Base-by-base conservation (phyloP, 1,284 basidiomycete species). In the Rhodofomes roseus region DNA sequence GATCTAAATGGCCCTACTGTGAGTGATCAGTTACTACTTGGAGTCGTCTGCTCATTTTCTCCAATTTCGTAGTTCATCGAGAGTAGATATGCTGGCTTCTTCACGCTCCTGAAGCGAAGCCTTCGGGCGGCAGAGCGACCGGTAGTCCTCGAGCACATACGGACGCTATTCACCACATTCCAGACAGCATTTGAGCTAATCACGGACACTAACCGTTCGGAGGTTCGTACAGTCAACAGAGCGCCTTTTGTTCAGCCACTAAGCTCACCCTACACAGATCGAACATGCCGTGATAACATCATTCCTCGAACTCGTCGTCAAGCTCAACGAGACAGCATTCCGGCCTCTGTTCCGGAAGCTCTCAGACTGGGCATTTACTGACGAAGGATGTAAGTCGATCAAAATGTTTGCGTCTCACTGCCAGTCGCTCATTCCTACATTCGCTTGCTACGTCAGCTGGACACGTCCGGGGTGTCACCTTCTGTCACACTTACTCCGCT, bases 241-340 rank as follows among this genome's bases (percentile, higher is more conserved):
- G 12, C 16, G 18, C 22, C 11, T 23, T 23, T 18, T n/a, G n/a
- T 37, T 16, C 50, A 14, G 22, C 29, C 7, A 25, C 31, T 5
- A 4, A 6, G 18, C 22, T 36, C 20, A 48, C 18, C n/a, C 27
- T n/a, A 40, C 23, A 0, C 60, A 89, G 84, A 76, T 80, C n/a
- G 82, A 87, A 70, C 65, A 71, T n/a, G 69, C 72, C 23, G 73
- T 80, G n/a, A 82, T 94, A 62, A 75, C 80, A 1, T 88, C 94
- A 2, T 98, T 97, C 80, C 80, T 91, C 23, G 90, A 96, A 70
- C 78, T 98, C 18, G 92, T 96, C 11, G 85, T 95, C 63, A 98
- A 98, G 75, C 81, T 99, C 55, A 98, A 96, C 69, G 97, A 99
- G 70, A 85, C 87, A 0, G 84, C 90, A 0, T 98, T 99, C 87